Evolutionary conservation across 805 yeast genomes (phyloP).

Genomic region (Myxozyma sirexii): DNA sequence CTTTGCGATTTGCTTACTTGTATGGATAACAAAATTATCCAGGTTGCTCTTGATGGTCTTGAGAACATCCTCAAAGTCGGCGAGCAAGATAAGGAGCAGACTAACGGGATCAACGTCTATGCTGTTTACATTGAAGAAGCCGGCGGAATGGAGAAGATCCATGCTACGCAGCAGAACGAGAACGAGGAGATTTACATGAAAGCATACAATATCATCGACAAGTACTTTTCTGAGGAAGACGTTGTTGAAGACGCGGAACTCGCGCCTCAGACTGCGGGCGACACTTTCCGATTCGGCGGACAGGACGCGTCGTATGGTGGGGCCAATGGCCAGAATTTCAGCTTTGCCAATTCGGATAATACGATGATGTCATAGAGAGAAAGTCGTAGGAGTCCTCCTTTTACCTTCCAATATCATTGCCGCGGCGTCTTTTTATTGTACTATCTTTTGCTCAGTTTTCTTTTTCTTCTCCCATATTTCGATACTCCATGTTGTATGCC

Average conservation of each 20-base stretch:
- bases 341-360: slow-evolving; percentile 42
- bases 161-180: slow-evolving; percentile 86
- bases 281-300: slow-evolving; percentile 83
- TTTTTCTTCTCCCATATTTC: neutral
- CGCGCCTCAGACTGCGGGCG: slow-evolving; percentile 78
- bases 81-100: slow-evolving; percentile 82
- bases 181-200: slow-evolving; percentile 91
- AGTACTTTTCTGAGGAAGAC: slow-evolving; percentile 85
- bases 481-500: neutral
- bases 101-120: slow-evolving; percentile 75
- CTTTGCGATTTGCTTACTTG: slow-evolving; percentile 86
- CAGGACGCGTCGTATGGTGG: slow-evolving; percentile 45
- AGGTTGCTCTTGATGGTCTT: slow-evolving; percentile 92
- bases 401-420: neutral
- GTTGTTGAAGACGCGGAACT: slow-evolving; percentile 59
- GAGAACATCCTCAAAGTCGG: slow-evolving; percentile 94
- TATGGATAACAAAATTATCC: slow-evolving; percentile 89
- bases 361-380: slow-evolving; percentile 21
- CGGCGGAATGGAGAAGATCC: slow-evolving; percentile 96
- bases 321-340: slow-evolving; percentile 52
- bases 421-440: neutral
- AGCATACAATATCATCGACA: slow-evolving; percentile 86
- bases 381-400: neutral
- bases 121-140: slow-evolving; percentile 95
- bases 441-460: neutral